Evolutionary conservation across 208 protist species (phyloP).

Genomic region (Trypanosoma melophagium): DNA sequence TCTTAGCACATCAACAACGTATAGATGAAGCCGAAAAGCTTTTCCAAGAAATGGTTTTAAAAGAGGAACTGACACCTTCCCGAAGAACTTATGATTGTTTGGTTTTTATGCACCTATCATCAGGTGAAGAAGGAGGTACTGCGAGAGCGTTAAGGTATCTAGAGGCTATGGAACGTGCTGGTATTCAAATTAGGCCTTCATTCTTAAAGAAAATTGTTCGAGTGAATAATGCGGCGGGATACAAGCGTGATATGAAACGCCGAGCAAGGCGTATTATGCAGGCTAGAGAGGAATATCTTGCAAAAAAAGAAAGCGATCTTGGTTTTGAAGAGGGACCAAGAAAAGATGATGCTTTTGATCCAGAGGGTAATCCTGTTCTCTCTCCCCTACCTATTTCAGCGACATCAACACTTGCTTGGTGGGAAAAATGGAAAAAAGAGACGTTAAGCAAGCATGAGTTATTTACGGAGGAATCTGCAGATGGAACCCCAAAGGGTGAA

Average conservation of each 20-base stretch:
- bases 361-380: constrained; percentile 26
- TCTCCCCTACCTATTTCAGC: constrained; percentile 53
- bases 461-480: constrained; percentile 70
- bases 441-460: constrained; percentile 87
- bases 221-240: constrained; percentile 84
- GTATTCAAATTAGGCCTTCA: constrained; percentile 65
- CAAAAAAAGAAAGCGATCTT: constrained; percentile 60
- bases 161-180: constrained; percentile 84
- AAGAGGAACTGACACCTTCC: constrained; percentile 71
- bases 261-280: constrained; percentile 92
- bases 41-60: constrained; percentile 86
- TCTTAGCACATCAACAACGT: constrained; percentile 85
- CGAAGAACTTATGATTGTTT: constrained; percentile 85
- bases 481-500: constrained; percentile 82
- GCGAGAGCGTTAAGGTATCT: constrained; percentile 85
- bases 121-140: constrained; percentile 87
- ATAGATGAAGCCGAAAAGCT: constrained; percentile 86
- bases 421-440: constrained; percentile 77
- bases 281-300: constrained; percentile 82
- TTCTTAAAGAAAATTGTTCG: constrained; percentile 87
- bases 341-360: constrained; percentile 22
- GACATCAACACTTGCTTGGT: constrained; percentile 80
- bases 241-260: constrained; percentile 92
- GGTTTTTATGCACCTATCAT: constrained; percentile 92
- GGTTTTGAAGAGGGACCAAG: constrained; percentile 25